Evolutionary conservation across 2,329 filamentous ascomycete species (phyloP).

Genomic region (Acephala macrosclerotiorum): DNA sequence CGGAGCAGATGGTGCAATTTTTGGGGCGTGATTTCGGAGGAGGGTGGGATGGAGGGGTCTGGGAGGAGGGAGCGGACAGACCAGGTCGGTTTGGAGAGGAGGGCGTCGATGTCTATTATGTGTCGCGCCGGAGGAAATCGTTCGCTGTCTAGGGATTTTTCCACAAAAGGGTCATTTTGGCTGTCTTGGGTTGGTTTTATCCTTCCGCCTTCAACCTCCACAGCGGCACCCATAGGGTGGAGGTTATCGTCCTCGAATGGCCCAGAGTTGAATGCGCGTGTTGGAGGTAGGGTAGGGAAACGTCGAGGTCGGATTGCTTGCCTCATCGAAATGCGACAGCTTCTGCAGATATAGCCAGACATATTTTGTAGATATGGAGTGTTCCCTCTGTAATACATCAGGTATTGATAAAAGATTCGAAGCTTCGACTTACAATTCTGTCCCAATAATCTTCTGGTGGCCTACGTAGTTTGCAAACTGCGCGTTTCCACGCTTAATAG

Average conservation of each 20-base stretch:
- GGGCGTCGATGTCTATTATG: constrained; percentile 39
- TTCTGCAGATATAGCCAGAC: constrained; percentile 30
- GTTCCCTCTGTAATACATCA: not conserved
- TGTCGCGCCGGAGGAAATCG: not conserved
- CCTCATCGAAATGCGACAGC: constrained; percentile 29
- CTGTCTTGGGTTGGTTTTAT: not conserved
- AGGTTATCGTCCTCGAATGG: not conserved
- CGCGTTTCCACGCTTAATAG: not conserved
- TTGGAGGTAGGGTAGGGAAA: not conserved
- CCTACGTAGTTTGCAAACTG: not conserved
- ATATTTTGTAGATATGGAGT: constrained; percentile 16
- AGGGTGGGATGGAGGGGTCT: constrained; percentile 25
- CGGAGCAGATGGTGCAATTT: constrained; percentile 86
- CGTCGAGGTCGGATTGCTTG: constrained; percentile 9
- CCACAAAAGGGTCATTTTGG: not conserved
- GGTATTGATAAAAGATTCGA: not conserved
- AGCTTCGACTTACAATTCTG: not conserved
- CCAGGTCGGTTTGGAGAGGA: constrained; percentile 80
- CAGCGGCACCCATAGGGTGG: not conserved
- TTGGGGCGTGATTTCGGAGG: constrained; percentile 57
- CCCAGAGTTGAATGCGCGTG: constrained; percentile 19
- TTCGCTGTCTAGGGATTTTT: not conserved
- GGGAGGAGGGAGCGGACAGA: constrained; percentile 80
- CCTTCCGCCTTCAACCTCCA: not conserved
- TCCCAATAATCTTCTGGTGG: not conserved